Conservation (phyloP, 1,284 basidiomycete species). For the Cryptococcus neoformans region DNA sequence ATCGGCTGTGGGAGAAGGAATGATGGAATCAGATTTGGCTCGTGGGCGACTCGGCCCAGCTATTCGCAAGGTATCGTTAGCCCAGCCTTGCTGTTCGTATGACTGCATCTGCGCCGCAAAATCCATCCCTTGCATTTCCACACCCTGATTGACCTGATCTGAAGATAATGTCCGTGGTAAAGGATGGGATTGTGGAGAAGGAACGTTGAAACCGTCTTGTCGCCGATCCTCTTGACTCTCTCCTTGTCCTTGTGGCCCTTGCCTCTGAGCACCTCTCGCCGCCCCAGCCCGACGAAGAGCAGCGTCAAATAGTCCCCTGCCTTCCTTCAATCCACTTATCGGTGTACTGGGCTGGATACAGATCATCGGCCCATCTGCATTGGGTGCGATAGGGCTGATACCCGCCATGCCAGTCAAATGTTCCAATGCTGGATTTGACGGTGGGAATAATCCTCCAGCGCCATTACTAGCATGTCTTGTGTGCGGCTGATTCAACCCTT, state of each 20-base stretch:
- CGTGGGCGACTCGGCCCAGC: conserved; percentile 25
- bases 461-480: conserved; percentile 4
- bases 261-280: conserved; percentile 7
- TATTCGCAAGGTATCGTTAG: conserved; percentile 2
- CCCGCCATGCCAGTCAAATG: conserved; percentile 45
- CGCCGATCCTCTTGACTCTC: conserved; percentile 4
- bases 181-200: conserved; percentile 10
- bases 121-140: conserved; percentile 7
- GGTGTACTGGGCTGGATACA: conserved; percentile 51
- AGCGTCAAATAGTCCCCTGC: conserved; percentile 43
- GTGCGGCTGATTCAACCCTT: conserved; percentile 1
- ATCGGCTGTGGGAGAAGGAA: conserved; percentile 18
- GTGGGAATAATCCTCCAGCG: conserved; percentile 29
- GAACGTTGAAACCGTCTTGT: conserved; percentile 14
- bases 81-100: conserved; percentile 9
- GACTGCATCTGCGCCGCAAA: conserved; percentile 16
- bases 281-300: conserved; percentile 34
- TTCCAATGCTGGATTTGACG: conserved; percentile 40
- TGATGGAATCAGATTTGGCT: conserved; percentile 45
- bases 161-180: conserved; percentile 3
- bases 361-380: conserved; percentile 49
- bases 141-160: conserved; percentile 5
- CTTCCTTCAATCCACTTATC: conserved; percentile 45
- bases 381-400: conserved; percentile 45
- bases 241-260: conserved; percentile 1